Base-by-base conservation (phyloP, 148 eudicot genomes). In the Rheum nobile region DNA sequence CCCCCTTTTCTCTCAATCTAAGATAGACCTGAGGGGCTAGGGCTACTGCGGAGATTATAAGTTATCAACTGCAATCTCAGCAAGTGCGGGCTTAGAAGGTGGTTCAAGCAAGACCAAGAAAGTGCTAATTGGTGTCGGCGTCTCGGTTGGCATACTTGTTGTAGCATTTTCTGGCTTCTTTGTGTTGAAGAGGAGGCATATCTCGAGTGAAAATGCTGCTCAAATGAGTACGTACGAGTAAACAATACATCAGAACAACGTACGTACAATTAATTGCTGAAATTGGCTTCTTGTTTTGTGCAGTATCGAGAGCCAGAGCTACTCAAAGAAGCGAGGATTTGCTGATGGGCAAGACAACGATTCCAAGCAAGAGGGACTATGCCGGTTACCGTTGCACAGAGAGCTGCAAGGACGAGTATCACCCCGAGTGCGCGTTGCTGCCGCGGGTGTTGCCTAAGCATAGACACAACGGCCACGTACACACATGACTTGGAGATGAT, bases 301-400 rank as follows among this genome's bases (percentile, higher is more conserved):
- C n/a, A n/a, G 71, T 31, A 43, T 50, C 50, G 32, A 35, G 47
- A 70, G 37, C 72, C 79, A 87, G 81, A 72, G 17, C 83, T 13
- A 72, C 71, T 0, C 85, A 86, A 37, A 86, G 83, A 83, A 83
- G 83, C 63, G 81, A 76, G 75, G 88, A 84, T 43, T 54, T 74
- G 47, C 57, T 81, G 16, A 4, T 78, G 39, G 77, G 75, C 28
- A 78, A 69, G 38, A 72, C 83, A 35, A 55, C 61, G 46, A 55
- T 75, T n/a, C 63, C 43, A 11, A 81, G 80, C 42, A 82, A 72
- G 73, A 72, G 71, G 2, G 44, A 68, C 11, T 68, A 35, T 6
- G 8, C 4, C 6, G 44, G 44, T 17, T 68, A 68, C 32, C 22
- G 41, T 6, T 68, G 71, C 71, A 68, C 22, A 1, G 44, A 34